Percentiles rank a stretch among this genome's conserved stretches.
These are phyloP conservation scores for Jaminaea rosea DNA, from an alignment of 1,284 basidiomycete genomes.

Conservation along the genomic window DNA sequence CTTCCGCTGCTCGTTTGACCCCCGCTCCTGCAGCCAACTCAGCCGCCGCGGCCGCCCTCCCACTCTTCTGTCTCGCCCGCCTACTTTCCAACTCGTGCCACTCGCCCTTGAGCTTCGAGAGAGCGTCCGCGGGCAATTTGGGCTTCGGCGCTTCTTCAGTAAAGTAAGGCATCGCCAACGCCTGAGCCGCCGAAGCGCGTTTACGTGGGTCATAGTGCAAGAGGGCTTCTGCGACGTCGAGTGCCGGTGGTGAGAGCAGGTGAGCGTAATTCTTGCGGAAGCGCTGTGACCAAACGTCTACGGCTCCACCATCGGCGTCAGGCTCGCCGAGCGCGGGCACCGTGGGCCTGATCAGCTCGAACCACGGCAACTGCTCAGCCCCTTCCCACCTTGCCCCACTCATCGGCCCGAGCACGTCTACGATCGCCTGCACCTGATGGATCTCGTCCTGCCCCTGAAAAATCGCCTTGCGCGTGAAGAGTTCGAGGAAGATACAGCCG, in stretches of 20 bases:
- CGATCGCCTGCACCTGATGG: conserved; percentile 86
- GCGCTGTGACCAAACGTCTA: neutral
- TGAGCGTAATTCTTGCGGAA: conserved; percentile 1
- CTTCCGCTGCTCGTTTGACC: too few relatives aligned
- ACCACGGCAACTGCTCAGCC: conserved; percentile 82
- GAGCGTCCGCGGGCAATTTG: conserved; percentile 55
- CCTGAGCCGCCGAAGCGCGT: conserved; percentile 69
- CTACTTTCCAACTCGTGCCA: conserved; percentile 77
- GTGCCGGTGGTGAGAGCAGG: conserved; percentile 52
- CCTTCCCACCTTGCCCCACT: conserved; percentile 72
- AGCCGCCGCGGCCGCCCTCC: too few relatives aligned
- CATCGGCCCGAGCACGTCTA: conserved; percentile 81
- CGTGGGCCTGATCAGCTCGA: conserved; percentile 82
- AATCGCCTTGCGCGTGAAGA: conserved; percentile 85
- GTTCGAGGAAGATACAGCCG: conserved; percentile 96
- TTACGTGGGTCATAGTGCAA: conserved; percentile 72
- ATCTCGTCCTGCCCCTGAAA: conserved; percentile 97
- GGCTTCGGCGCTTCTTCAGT: conserved; percentile 64
- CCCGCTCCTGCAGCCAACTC: too few relatives aligned
- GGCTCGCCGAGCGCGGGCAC: neutral
- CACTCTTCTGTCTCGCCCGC: conserved; percentile 14
- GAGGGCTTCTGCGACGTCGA: conserved; percentile 73
- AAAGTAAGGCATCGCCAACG: conserved; percentile 76
- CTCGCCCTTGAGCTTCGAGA: conserved; percentile 66
- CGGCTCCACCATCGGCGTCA: neutral